Percentiles rank a stretch among this genome's conserved stretches.
Evolutionary conservation across 2,329 filamentous ascomycete genomes (phyloP).

Genomic region (Macrophomina phaseolina): DNA sequence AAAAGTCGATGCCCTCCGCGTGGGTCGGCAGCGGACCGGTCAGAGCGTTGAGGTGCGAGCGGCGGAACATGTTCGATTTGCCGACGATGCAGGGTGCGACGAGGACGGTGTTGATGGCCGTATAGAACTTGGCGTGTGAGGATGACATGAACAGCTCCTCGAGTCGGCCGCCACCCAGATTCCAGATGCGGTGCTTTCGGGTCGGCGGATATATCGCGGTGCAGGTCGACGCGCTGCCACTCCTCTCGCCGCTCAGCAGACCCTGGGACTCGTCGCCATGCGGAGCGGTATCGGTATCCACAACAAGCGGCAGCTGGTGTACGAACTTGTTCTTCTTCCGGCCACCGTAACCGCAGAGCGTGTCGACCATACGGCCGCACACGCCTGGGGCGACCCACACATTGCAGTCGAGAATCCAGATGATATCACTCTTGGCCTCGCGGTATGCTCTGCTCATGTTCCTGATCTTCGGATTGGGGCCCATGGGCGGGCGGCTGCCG

Average conservation of each 20-base stretch:
- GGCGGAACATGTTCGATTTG: slow-evolving; percentile 98
- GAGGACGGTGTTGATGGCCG: slow-evolving; percentile 90
- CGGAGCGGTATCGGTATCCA: slow-evolving; percentile 64
- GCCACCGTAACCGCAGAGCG: slow-evolving; percentile 71
- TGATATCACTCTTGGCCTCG: slow-evolving; percentile 82
- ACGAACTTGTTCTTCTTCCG: slow-evolving; percentile 78
- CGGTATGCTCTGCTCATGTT: slow-evolving; percentile 94
- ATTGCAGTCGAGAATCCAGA: slow-evolving; percentile 97
- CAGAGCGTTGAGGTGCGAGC: slow-evolving; percentile 82
- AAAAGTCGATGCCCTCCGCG: slow-evolving; percentile 82
- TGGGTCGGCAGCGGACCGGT: slow-evolving; percentile 57
- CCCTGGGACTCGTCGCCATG: slow-evolving; percentile 35
- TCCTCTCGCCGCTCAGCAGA: slow-evolving; percentile 3
- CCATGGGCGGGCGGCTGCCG: slow-evolving; percentile 62
- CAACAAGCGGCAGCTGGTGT: slow-evolving; percentile 86
- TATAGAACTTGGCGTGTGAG: slow-evolving; percentile 96
- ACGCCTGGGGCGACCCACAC: slow-evolving; percentile 86
- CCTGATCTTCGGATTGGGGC: slow-evolving; percentile 97
- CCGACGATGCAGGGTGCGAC: slow-evolving; percentile 93
- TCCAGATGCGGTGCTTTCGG: slow-evolving; percentile 11
- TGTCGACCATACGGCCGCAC: slow-evolving; percentile 86
- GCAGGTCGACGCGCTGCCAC: slow-evolving; percentile 25
- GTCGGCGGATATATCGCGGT: slow-evolving; percentile 32
- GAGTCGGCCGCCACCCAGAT: slow-evolving; percentile 72
- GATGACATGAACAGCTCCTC: slow-evolving; percentile 96